Percentiles rank a stretch among this genome's conserved stretches.
These are phyloP conservation scores for Solanum pimpinellifolium DNA, from an alignment of 257 asterid genomes.

Conservation along the genomic window DNA sequence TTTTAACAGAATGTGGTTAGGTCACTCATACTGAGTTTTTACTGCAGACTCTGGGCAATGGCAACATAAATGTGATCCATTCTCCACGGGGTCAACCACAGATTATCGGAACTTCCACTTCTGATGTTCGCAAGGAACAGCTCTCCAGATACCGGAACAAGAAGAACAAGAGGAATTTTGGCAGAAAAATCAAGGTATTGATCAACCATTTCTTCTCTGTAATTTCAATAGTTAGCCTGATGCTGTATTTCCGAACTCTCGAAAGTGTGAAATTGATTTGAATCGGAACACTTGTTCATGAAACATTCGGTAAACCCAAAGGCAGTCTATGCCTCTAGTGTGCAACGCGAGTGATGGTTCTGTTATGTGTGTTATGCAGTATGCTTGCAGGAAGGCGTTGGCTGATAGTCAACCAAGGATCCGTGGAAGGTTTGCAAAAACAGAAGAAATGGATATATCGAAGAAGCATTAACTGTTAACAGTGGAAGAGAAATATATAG, in stretches of 20 bases:
- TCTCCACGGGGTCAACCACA: constrained; percentile 41
- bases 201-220: background rate
- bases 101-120: constrained; percentile 19
- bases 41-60: constrained; percentile 72
- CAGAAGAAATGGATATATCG: constrained; percentile 37
- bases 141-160: constrained; percentile 76
- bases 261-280: background rate
- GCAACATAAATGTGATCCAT: constrained; percentile 26
- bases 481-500: background rate
- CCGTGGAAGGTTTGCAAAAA: constrained; percentile 83
- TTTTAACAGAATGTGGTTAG: constrained; percentile 47
- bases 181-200: constrained; percentile 77
- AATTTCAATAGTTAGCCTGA: background rate
- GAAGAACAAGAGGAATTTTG: constrained; percentile 82
- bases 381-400: constrained; percentile 94
- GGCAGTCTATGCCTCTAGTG: background rate
- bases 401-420: constrained; percentile 92
- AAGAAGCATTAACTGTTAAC: constrained; percentile 24
- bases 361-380: constrained; percentile 21
- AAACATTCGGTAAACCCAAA: background rate
- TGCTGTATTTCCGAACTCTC: background rate
- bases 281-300: background rate
- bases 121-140: constrained; percentile 79
- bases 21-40: constrained; percentile 59
- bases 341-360: background rate